These are phyloP conservation scores for Raffaelea deltoideospora DNA, from an alignment of 2,329 filamentous ascomycete species.

Conservation along the genomic window DNA sequence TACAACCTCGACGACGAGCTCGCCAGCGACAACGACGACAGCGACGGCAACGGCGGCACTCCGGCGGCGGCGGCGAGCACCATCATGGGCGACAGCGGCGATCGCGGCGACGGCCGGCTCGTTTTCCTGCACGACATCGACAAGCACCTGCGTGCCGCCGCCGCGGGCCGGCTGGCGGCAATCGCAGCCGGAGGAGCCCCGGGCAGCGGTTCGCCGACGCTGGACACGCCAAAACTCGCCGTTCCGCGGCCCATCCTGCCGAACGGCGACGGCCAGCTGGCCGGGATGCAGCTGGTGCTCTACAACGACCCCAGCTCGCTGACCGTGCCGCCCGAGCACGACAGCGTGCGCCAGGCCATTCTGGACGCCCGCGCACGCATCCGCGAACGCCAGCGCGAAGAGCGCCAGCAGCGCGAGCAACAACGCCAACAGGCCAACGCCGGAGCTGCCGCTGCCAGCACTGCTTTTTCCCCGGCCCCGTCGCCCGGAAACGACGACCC, in stretches of 20 bases:
- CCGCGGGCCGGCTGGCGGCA: too few species aligned
- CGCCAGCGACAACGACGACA: conserved; percentile 36
- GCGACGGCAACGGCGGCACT: not conserved
- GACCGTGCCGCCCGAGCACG: conserved; percentile 56
- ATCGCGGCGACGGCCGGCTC: conserved; percentile 34
- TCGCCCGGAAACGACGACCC: conserved; percentile 22
- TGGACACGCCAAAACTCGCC: conserved; percentile 38
- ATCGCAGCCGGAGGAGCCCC: too few species aligned
- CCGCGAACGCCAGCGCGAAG: conserved; percentile 39
- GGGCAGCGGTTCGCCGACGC: too few species aligned
- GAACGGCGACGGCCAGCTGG: conserved; percentile 37
- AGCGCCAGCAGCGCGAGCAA: too few species aligned
- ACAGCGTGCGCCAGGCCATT: conserved; percentile 70
- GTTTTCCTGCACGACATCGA: conserved; percentile 78
- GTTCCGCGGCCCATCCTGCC: conserved; percentile 37
- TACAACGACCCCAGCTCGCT: conserved; percentile 69
- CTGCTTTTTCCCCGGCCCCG: not conserved
- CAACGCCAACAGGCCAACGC: conserved; percentile 3
- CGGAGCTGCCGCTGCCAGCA: not conserved
- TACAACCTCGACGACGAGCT: conserved; percentile 82
- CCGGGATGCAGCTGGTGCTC: conserved; percentile 61
- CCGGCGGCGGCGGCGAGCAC: not conserved
- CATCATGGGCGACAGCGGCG: too few species aligned
- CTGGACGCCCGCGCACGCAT: conserved; percentile 60
- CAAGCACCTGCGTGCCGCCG: conserved; percentile 49